These are phyloP conservation scores for Hypericum androsaemum DNA, from an alignment of 345 rosid genomes.

Conservation along the genomic window DNA sequence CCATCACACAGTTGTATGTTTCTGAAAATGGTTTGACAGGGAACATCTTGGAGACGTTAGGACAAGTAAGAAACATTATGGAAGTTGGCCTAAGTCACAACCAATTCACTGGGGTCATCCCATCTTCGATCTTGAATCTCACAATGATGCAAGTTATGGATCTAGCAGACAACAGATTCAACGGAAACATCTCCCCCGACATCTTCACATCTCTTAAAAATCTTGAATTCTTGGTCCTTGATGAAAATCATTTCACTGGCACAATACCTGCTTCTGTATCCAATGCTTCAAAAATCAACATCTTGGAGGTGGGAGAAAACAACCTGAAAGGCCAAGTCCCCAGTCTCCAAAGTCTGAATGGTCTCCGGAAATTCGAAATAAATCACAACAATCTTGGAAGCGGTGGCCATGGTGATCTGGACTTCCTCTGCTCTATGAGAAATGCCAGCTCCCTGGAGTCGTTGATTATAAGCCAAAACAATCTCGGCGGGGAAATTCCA, in stretches of 20 bases:
- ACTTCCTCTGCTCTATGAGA: not conserved
- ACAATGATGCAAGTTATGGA: constrained; percentile 11
- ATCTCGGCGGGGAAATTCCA: not conserved
- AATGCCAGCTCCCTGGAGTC: not conserved
- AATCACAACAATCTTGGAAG: constrained; percentile 3
- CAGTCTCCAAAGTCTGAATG: not conserved
- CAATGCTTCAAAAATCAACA: constrained; percentile 13
- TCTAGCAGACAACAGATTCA: constrained; percentile 8
- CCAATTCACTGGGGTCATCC: no score
- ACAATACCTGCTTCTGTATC: constrained; percentile 18
- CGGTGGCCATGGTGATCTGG: constrained; percentile 1
- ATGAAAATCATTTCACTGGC: constrained; percentile 14
- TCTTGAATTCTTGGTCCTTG: constrained; percentile 10
- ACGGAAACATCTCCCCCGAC: constrained; percentile 13
- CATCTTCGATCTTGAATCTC: constrained; percentile 15
- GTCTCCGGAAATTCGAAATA: not conserved
- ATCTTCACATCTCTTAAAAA: constrained; percentile 18
- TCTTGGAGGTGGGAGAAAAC: not conserved
- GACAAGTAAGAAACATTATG: no score
- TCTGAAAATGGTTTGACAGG: no score
- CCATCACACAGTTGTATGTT: no score
- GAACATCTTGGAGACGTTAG: no score
- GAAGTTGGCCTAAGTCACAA: no score
- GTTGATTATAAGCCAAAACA: not conserved
- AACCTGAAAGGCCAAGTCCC: constrained; percentile 13